Base-by-base conservation (phyloP, 331 rosid genomes). In the Pyrus hybrid region DNA sequence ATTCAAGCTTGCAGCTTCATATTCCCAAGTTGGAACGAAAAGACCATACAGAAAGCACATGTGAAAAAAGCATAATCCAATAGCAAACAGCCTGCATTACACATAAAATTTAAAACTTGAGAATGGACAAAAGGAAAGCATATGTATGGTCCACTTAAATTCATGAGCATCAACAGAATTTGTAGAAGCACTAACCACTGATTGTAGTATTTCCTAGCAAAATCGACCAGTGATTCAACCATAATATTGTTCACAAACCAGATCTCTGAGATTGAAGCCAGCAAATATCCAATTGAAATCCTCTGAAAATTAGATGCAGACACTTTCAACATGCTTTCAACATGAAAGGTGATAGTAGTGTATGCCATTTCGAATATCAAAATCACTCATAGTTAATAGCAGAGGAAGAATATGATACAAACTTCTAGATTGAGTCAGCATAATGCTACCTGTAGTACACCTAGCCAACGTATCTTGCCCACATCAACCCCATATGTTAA, bases 401-500 rank as follows among this genome's bases (percentile, higher is more conserved):
- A 76, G 79, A 53, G 72, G 56, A 75, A 78, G 54, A 25, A 32
- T 73, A 63, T 21, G 62, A 63, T n/a, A 47, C 8, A 41, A 68
- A 47, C 9, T 60, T 68, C 32, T 51, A 68, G 62, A 26, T 10
- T 25, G 17, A 8, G 47, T 16, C 25, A 43, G 58, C 72, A 45
- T 37, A 21, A 37, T 62, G 73, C 35, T 79, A 89, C 94, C 94
- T 91, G 97, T 32, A 91, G 83, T 70, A 89, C 86, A 73, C 97
- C 97, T 71, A 89, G 76, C 94, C 89, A 89, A 69, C 97, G 93
- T 30, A 87, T 76, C 79, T 78, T 89, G 81, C 63, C 67, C 68
- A 91, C 85, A 81, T 89, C 94, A 84, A 91, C 87, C 80, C 94
- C 97, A 81, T 87, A 89, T 30, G 94, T 86, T 79, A 91, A 85